These are phyloP conservation scores for Blepharisma japonicum DNA, from an alignment of 73 alveolate species.

Conservation along the genomic window DNA sequence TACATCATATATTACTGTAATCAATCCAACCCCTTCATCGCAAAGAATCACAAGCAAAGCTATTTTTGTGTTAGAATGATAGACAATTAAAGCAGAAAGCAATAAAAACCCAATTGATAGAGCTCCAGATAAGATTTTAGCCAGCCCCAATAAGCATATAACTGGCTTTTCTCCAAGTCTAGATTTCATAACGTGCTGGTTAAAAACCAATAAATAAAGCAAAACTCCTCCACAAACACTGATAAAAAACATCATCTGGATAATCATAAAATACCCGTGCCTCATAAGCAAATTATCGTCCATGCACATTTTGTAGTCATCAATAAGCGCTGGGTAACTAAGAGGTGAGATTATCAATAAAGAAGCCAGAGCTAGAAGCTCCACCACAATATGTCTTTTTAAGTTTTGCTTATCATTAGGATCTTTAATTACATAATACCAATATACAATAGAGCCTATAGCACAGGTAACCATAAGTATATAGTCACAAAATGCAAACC, in stretches of 20 bases:
- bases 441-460: constrained; percentile 11
- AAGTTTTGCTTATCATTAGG: not conserved
- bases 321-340: constrained; percentile 18
- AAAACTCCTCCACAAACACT: not conserved
- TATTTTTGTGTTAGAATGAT: too few relatives aligned
- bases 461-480: not conserved
- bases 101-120: too few relatives aligned
- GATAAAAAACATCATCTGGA: not conserved
- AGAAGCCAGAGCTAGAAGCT: not conserved
- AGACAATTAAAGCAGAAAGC: too few relatives aligned
- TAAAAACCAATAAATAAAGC: too few relatives aligned
- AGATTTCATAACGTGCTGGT: too few relatives aligned
- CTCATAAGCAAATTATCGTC: constrained; percentile 6
- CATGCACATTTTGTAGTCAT: not conserved
- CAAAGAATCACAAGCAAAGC: too few relatives aligned
- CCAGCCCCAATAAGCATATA: too few relatives aligned
- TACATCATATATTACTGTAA: too few relatives aligned
- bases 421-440: not conserved
- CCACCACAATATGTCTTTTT: constrained; percentile 4
- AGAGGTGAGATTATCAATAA: constrained; percentile 8
- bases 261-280: not conserved
- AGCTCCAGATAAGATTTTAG: too few relatives aligned
- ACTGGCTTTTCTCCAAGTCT: too few relatives aligned
- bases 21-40: too few relatives aligned
- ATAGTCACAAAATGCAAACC: constrained; percentile 10